phyloP scores from a whole-genome alignment of 768 basidiomycete species.

The Lactarius hengduanensis region DNA sequence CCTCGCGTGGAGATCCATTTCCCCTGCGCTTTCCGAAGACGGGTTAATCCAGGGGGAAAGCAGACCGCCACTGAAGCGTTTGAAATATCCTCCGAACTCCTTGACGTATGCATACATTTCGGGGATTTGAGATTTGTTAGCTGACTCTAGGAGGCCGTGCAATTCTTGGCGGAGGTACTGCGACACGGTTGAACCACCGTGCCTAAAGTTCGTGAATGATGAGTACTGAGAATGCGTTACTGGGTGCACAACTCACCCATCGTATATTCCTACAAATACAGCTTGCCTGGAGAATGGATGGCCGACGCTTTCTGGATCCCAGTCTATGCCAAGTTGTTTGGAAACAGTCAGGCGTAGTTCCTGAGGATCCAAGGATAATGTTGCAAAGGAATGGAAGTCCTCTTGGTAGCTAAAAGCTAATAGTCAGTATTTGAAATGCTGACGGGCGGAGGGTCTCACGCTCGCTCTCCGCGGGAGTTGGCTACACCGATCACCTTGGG shows the following conservation, averaged over 20 bases:
- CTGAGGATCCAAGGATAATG: conserved; percentile 70
- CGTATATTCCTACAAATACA: conserved; percentile 87
- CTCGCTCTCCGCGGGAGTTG: conserved; percentile 72
- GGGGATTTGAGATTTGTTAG: conserved; percentile 65
- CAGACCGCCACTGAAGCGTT: conserved; percentile 79
- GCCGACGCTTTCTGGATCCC: conserved; percentile 61
- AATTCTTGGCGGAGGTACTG: conserved; percentile 83
- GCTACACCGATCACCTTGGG: conserved; percentile 77
- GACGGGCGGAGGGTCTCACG: conserved; percentile 41
- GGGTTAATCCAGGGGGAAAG: conserved; percentile 62
- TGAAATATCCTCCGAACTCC: conserved; percentile 87
- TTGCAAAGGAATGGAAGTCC: conserved; percentile 77
- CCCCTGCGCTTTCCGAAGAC: conserved; percentile 29
- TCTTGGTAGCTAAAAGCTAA: conserved; percentile 70
- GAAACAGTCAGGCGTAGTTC: conserved; percentile 69
- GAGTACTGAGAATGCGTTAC: background rate
- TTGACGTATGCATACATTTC: conserved; percentile 76
- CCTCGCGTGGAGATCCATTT: conserved; percentile 76
- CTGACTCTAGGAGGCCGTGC: conserved; percentile 81
- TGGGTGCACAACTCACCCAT: conserved; percentile 58
- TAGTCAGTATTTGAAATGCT: conserved; percentile 21
- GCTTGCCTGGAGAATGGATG: conserved; percentile 69
- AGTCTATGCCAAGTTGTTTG: conserved; percentile 60
- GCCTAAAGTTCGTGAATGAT: conserved; percentile 46
- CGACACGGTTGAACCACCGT: conserved; percentile 89